Evolutionary conservation across 2,329 filamentous ascomycete genomes (phyloP).

Genomic region (Metarhizium robertsii): DNA sequence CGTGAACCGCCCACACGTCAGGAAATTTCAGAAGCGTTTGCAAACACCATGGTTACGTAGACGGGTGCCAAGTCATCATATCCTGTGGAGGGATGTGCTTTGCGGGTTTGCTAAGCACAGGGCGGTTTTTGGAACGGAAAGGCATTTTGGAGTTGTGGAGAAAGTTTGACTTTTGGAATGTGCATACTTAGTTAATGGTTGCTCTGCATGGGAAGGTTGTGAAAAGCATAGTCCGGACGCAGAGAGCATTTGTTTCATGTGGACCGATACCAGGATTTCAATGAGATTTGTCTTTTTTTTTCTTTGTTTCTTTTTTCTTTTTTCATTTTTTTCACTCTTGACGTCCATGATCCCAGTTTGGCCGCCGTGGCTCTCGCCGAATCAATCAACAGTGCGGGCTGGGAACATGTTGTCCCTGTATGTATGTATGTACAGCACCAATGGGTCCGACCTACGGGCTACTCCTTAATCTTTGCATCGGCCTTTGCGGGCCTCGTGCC

Average conservation of each 20-base stretch:
- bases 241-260: neutral
- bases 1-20: slow-evolving; percentile 31
- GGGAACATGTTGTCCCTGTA: too few relatives aligned
- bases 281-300: neutral
- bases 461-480: slow-evolving; percentile 60
- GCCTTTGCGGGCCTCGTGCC: slow-evolving; percentile 70
- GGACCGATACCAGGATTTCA: neutral
- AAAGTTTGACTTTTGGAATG: neutral
- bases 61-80: neutral
- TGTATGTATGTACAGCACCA: too few relatives aligned
- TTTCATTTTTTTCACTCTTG: too few relatives aligned
- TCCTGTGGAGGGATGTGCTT: neutral
- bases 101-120: neutral
- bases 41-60: slow-evolving; percentile 43
- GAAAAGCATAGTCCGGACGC: neutral
- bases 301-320: neutral
- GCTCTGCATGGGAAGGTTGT: neutral
- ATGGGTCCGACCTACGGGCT: slow-evolving; percentile 3
- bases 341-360: too few relatives aligned
- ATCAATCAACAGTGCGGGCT: too few relatives aligned
- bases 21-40: slow-evolving; percentile 47
- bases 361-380: too few relatives aligned
- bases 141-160: slow-evolving; percentile 22
- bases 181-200: neutral
- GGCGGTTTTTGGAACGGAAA: slow-evolving; percentile 6